Evolutionary conservation across 371 early-diverging fungal species (phyloP), one percentile per base, ranked within the genome.

Genomic region (Phascolomyces articulosus): DNA sequence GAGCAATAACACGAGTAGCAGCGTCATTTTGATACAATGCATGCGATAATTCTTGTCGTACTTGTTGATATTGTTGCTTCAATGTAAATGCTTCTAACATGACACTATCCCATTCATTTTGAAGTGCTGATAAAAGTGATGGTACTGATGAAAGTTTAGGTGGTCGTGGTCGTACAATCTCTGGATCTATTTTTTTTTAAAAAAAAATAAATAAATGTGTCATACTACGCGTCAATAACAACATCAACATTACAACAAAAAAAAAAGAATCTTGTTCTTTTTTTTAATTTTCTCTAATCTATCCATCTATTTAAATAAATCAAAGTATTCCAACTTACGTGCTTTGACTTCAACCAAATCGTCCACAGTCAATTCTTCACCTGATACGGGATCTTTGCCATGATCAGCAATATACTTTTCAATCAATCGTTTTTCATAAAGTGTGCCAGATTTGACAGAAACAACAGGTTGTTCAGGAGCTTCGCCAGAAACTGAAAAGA

Each of bases 1-100:
- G 85, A 8, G 97, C 98, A 78, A 97, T 93, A 9, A 97, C 98
- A 62, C 98, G 80, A 62, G 95, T 91, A 3, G 96, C 95, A 21
- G 98, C 96, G 73, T 97, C 98, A 68, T 94, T 90, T 76, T 97
- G 95, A 73, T 97, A 98, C 59, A 97, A 80, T 2, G 96, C 93
- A 69, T 92, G 93, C 41, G 94, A 89, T 40, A 97, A 83, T 69
- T 97, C 97, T 75, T 95, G 95, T 51, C 95, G 87, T 21, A 92
- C 89, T 68, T 93, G 90, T 71, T 93, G 90, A 74, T 96, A 92
- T 77, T 96, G 94, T 73, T 93, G 92, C 75, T 93, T 94, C 67
- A 98, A 84, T 38, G 91, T 88, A 67, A 91, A 93, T 2, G 95
- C 91, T 77, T 97, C 98, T 40, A 98, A 85, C 87, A 97, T 94